Conservation (phyloP, 1,284 basidiomycete species). For the Ceratorhiza oryzae-sativae region DNA sequence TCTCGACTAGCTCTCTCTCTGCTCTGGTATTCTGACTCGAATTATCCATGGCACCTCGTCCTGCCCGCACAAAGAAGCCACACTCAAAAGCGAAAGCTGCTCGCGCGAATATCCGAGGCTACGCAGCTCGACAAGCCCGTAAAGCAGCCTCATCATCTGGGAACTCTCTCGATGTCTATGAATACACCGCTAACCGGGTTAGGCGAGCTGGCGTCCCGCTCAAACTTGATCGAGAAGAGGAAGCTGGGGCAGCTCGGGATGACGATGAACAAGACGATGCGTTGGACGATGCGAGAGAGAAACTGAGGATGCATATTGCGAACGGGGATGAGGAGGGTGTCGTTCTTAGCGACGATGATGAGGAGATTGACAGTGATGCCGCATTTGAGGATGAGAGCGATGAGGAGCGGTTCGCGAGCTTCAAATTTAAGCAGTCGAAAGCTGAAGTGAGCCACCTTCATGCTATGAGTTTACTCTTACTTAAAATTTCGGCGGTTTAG, state of each 20-base stretch:
- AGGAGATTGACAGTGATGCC: conserved; percentile 79
- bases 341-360: conserved; percentile 67
- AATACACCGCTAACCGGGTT: conserved; percentile 43
- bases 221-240: conserved; percentile 63
- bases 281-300: conserved; percentile 54
- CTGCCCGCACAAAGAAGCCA: conserved; percentile 1
- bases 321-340: conserved; percentile 58
- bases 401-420: conserved; percentile 71
- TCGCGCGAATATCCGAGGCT: conserved; percentile 58
- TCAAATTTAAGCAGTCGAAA: conserved; percentile 53
- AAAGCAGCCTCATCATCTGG: conserved; percentile 8
- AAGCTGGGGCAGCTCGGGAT: conserved; percentile 53
- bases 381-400: conserved; percentile 82
- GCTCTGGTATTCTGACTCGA: neutral
- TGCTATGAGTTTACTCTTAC: conserved; percentile 15
- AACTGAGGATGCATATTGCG: conserved; percentile 64
- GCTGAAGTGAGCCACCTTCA: conserved; percentile 52
- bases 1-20: neutral
- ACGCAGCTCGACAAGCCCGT: conserved; percentile 57
- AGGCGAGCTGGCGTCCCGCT: conserved; percentile 57
- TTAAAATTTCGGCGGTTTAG: conserved; percentile 26
- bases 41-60: conserved; percentile 22
- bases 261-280: conserved; percentile 52
- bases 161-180: conserved; percentile 44
- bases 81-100: conserved; percentile 25